These are phyloP conservation scores for Boletus speciosus DNA, from an alignment of 768 basidiomycete genomes.

Conservation along the genomic window DNA sequence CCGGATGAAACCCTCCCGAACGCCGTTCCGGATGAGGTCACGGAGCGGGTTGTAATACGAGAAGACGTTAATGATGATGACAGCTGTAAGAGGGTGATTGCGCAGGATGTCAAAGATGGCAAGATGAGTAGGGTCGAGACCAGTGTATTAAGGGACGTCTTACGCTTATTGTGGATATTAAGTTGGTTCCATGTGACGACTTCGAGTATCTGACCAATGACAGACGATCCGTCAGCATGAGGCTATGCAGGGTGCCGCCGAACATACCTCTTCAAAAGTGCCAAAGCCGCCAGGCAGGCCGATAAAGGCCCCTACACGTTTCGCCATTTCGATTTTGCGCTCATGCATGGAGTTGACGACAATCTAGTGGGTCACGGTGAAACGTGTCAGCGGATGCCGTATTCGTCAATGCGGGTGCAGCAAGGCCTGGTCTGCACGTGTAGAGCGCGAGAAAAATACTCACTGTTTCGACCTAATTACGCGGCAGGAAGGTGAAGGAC, in stretches of 20 bases:
- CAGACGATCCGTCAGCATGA: conserved; percentile 3
- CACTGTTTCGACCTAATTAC: conserved; percentile 32
- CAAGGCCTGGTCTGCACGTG: conserved; percentile 4
- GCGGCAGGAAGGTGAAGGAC: neutral
- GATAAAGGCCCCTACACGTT: conserved; percentile 73
- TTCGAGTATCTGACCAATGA: conserved; percentile 63
- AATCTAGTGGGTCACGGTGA: conserved; percentile 40
- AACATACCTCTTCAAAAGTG: conserved; percentile 81
- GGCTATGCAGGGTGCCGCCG: neutral
- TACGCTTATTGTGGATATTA: conserved; percentile 82
- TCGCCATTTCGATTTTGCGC: conserved; percentile 90
- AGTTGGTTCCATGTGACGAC: conserved; percentile 94
- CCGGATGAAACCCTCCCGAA: conserved; percentile 73
- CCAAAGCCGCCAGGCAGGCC: conserved; percentile 93
- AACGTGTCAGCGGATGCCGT: conserved; percentile 8
- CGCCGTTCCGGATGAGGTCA: conserved; percentile 61
- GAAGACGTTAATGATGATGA: conserved; percentile 82
- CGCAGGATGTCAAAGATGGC: neutral
- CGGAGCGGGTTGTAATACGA: conserved; percentile 84
- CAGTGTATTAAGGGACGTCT: conserved; percentile 19
- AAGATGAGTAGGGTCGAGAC: neutral
- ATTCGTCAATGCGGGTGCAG: neutral
- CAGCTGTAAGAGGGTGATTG: conserved; percentile 45
- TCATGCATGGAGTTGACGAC: conserved; percentile 83
- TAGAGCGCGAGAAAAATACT: neutral